phyloP scores from a whole-genome alignment of 768 basidiomycete species.

The Panus rudis region DNA sequence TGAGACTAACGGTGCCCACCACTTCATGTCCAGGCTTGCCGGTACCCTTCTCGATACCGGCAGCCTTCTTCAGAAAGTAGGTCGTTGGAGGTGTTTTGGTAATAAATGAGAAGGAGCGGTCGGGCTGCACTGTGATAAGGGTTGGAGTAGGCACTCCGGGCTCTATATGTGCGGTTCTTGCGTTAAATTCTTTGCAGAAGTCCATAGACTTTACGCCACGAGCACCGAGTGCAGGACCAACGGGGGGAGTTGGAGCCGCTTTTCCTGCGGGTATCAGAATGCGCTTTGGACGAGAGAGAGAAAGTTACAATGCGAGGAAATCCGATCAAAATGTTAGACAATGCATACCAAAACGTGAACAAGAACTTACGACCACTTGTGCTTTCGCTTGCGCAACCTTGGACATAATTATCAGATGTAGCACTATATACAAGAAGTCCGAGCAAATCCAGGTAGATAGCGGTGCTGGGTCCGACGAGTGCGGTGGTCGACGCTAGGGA shows the following conservation, averaged over 20 bases:
- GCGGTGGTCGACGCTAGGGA: too few species aligned
- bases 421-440: slow-evolving; percentile 4
- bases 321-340: not conserved
- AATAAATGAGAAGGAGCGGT: slow-evolving; percentile 90
- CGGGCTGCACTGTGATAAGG: slow-evolving; percentile 88
- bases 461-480: too few species aligned
- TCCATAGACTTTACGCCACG: slow-evolving; percentile 99
- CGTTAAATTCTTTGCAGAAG: slow-evolving; percentile 99
- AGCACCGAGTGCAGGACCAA: slow-evolving; percentile 96
- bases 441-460: too few species aligned
- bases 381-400: slow-evolving; percentile 58
- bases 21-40: slow-evolving; percentile 74
- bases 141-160: slow-evolving; percentile 87
- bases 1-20: slow-evolving; percentile 80
- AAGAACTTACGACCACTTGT: slow-evolving; percentile 64
- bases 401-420: slow-evolving; percentile 64
- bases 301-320: not conserved
- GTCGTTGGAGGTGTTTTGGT: slow-evolving; percentile 88
- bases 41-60: slow-evolving; percentile 86
- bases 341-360: slow-evolving; percentile 9
- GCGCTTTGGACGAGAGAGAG: slow-evolving; percentile 40
- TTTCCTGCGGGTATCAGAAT: slow-evolving; percentile 89
- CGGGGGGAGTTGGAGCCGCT: slow-evolving; percentile 91
- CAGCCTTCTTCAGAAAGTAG: slow-evolving; percentile 86
- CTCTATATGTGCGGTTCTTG: slow-evolving; percentile 83